Conservation (phyloP, 2,329 filamentous ascomycete species). For the Calonectria crousiana region DNA sequence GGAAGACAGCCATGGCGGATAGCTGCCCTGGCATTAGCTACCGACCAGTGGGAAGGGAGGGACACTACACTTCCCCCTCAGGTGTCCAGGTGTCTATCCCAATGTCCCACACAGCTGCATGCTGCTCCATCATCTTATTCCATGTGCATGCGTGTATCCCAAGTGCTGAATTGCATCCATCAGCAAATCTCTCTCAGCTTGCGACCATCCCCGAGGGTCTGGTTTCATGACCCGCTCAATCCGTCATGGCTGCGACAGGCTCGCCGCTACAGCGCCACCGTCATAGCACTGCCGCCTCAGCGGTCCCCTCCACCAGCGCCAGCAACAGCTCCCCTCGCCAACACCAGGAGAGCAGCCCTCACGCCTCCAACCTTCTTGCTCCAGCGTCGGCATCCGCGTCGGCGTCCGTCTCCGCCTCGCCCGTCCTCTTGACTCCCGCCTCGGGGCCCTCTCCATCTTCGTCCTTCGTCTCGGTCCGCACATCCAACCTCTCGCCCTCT, state of each 20-base stretch:
- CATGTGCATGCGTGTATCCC: background rate
- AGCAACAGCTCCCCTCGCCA: constrained; percentile 28
- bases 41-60: constrained; percentile 1
- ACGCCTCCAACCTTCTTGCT: constrained; percentile 32
- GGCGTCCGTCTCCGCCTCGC: constrained; percentile 18
- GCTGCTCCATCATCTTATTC: background rate
- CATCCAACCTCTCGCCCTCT: constrained; percentile 22
- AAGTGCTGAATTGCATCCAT: background rate
- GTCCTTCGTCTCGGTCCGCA: constrained; percentile 37
- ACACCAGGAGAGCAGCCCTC: constrained; percentile 18
- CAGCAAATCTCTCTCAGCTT: background rate
- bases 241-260: constrained; percentile 41
- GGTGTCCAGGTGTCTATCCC: background rate
- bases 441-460: constrained; percentile 34
- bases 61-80: background rate
- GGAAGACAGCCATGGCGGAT: background rate
- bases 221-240: constrained; percentile 43
- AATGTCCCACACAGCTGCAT: background rate
- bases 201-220: background rate
- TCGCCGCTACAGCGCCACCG: constrained; percentile 38
- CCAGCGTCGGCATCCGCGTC: constrained; percentile 22
- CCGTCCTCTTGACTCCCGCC: constrained; percentile 11
- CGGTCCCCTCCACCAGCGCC: constrained; percentile 29
- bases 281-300: constrained; percentile 35
- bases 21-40: background rate